These are phyloP conservation scores for Albugo laibachii DNA, from an alignment of 352 stramenopile species.

Conservation along the genomic window DNA sequence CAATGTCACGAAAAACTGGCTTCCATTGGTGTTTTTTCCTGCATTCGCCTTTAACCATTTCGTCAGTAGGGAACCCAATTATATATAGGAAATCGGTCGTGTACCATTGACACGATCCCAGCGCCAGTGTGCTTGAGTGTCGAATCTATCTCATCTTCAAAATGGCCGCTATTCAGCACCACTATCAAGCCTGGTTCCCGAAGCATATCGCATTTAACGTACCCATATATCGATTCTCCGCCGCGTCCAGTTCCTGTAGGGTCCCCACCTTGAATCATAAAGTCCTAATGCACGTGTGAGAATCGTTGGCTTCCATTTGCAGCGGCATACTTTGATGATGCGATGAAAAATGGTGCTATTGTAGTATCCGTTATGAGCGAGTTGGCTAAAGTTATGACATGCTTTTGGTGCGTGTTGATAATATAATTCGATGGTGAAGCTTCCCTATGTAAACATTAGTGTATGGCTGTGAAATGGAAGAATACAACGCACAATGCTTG, in stretches of 20 bases:
- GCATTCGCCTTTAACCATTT: conserved; percentile 49
- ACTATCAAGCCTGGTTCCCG: background rate
- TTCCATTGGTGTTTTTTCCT: conserved; percentile 82
- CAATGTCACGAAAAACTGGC: conserved; percentile 89
- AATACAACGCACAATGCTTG: background rate
- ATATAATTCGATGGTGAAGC: conserved; percentile 89
- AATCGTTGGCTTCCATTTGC: background rate
- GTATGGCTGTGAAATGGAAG: background rate
- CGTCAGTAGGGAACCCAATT: background rate
- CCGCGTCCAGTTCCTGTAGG: conserved; percentile 84
- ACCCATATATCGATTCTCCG: conserved; percentile 85
- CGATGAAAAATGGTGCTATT: conserved; percentile 92
- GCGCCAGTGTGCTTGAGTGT: conserved; percentile 88
- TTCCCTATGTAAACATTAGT: conserved; percentile 18
- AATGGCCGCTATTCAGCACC: conserved; percentile 45
- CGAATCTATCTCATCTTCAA: conserved; percentile 86
- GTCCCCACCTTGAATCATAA: conserved; percentile 94
- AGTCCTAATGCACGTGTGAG: conserved; percentile 27
- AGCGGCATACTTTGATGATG: conserved; percentile 66
- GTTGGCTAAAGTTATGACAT: conserved; percentile 86
- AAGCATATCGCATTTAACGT: background rate
- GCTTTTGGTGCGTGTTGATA: conserved; percentile 81
- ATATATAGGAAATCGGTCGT: background rate
- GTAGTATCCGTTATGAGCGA: conserved; percentile 87
- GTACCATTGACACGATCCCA: conserved; percentile 80